These are phyloP conservation scores for Camellia oleifera DNA, from an alignment of 179 eudicot genomes.

Conservation along the genomic window DNA sequence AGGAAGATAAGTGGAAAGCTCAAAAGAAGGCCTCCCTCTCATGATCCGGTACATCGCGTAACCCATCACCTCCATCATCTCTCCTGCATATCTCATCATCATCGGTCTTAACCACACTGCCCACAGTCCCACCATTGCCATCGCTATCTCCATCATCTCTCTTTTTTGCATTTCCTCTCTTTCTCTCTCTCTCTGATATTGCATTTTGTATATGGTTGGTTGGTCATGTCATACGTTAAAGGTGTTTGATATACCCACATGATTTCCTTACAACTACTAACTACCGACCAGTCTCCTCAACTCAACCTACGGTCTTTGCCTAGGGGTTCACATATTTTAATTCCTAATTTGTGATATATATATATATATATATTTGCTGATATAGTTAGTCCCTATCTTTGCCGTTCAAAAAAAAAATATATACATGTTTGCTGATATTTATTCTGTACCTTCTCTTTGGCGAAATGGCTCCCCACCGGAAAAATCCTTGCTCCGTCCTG, in stretches of 20 bases:
- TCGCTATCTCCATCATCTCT: slow-evolving; percentile 13
- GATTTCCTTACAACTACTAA: neutral
- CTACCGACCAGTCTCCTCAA: neutral
- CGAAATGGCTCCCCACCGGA: too few species aligned
- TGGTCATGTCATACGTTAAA: neutral
- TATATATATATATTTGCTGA: too few species aligned
- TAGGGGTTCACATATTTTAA: too few species aligned
- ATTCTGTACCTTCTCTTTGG: too few species aligned
- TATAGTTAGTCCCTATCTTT: too few species aligned
- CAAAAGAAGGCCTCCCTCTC: slow-evolving; percentile 9
- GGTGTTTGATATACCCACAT: neutral
- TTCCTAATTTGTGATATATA: too few species aligned
- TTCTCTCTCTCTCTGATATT: neutral
- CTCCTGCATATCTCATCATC: slow-evolving; percentile 10
- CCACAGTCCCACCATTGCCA: slow-evolving; percentile 23
- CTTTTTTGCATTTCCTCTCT: neutral
- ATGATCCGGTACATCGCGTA: neutral
- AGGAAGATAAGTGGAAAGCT: slow-evolving; percentile 16
- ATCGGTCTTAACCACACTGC: slow-evolving; percentile 14
- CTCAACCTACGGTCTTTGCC: neutral
- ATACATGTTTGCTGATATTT: too few species aligned
- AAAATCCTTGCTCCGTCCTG: too few species aligned
- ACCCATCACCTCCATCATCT: slow-evolving; percentile 12
- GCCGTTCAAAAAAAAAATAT: too few species aligned
- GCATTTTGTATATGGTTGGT: neutral